Conservation (phyloP, 495 filamentous ascomycete genomes). For the Hyphodiscus hymeniophilus region DNA sequence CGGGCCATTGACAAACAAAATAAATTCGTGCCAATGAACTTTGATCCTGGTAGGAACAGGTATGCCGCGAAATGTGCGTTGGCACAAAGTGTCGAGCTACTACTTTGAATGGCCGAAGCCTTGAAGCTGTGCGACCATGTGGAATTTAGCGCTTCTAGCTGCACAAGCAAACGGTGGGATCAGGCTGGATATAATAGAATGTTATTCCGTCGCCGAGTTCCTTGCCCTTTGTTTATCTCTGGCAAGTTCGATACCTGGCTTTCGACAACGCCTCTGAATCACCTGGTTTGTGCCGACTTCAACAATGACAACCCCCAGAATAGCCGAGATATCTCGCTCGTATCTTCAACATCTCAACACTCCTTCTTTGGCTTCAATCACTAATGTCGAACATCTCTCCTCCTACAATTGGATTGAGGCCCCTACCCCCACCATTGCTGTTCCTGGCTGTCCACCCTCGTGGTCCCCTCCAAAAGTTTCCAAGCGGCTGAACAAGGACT, state of each 20-base stretch:
- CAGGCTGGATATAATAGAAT: conserved; percentile 2
- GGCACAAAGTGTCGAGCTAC: background rate
- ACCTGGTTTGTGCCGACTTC: background rate
- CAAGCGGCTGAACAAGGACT: conserved; percentile 27
- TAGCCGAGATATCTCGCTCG: conserved; percentile 20
- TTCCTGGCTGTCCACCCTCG: conserved; percentile 29
- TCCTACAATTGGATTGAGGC: conserved; percentile 44
- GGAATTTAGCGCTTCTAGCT: background rate
- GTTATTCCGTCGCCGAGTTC: background rate
- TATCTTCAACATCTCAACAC: conserved; percentile 18
- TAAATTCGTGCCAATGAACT: too few species aligned
- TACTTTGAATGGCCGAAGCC: background rate
- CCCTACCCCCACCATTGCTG: conserved; percentile 31
- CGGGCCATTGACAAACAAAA: too few species aligned
- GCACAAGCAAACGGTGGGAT: background rate
- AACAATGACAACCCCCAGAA: conserved; percentile 14
- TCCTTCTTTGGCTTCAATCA: conserved; percentile 25
- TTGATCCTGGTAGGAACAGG: too few species aligned
- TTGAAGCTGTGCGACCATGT: conserved; percentile 1
- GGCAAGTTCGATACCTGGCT: background rate
- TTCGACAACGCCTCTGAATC: background rate
- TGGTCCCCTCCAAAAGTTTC: conserved; percentile 28
- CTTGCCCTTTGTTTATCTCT: background rate
- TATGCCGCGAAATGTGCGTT: conserved; percentile 2
- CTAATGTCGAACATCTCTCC: conserved; percentile 32